Evolutionary conservation across 176 grass and related monocot genomes (phyloP).

Genomic region (Echinochloa phyllopogon): DNA sequence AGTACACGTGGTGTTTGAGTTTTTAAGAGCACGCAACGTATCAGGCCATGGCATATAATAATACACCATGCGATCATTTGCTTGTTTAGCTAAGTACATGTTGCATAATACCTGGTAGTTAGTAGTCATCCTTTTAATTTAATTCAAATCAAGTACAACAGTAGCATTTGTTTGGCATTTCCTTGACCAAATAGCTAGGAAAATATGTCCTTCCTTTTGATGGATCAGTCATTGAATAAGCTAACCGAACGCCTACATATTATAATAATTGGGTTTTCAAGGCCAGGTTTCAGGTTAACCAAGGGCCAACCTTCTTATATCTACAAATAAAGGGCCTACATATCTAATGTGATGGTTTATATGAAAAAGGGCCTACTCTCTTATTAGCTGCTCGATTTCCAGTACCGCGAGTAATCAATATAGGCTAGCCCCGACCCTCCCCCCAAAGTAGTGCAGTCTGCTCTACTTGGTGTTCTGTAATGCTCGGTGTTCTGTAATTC

Average conservation of each 20-base stretch:
- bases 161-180: not conserved
- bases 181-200: slow-evolving; percentile 5
- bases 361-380: no score
- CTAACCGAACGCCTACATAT: not conserved
- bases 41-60: not conserved
- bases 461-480: no score
- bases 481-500: no score
- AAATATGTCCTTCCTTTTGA: not conserved
- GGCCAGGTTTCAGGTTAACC: not conserved
- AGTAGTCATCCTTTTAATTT: not conserved
- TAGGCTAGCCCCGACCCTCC: no score
- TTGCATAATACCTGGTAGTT: not conserved
- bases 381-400: no score
- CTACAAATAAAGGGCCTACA: no score
- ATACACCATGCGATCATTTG: not conserved
- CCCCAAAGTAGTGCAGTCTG: no score
- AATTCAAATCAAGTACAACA: slow-evolving; percentile 13
- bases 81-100: not conserved
- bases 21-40: not conserved
- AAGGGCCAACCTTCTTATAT: no score
- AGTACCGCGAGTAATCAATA: no score
- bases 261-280: not conserved
- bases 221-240: not conserved
- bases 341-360: no score
- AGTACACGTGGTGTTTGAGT: slow-evolving; percentile 11